Percentiles rank a stretch among this genome's conserved stretches.
Evolutionary conservation across 306 rosid genomes (phyloP).

Genomic region (Cucurbita moschata): DNA sequence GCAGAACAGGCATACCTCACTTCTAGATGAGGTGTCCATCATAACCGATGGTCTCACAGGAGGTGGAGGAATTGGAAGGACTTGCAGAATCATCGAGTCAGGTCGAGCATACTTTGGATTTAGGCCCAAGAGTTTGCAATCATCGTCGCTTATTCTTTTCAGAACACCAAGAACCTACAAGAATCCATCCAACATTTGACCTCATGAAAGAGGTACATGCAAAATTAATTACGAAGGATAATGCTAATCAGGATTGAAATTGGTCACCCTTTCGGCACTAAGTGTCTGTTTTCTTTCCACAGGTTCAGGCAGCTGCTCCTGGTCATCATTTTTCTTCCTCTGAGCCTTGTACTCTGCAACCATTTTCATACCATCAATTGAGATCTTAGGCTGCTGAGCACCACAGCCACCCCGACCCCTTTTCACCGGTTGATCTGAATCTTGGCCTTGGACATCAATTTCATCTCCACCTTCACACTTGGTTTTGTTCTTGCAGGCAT

Average conservation of each 20-base stretch:
- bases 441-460: constrained; percentile 52
- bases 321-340: constrained; percentile 89
- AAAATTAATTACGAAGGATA: constrained; percentile 1
- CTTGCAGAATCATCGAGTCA: constrained; percentile 97
- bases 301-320: constrained; percentile 94
- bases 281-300: constrained; percentile 95
- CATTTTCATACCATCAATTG: constrained; percentile 89
- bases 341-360: constrained; percentile 78
- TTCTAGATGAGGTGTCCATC: constrained; percentile 99
- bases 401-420: constrained; percentile 97
- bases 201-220: neutral
- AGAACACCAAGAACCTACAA: constrained; percentile 79
- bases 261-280: constrained; percentile 73
- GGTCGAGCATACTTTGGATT: constrained; percentile 93
- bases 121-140: constrained; percentile 76
- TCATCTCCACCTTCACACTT: constrained; percentile 99
- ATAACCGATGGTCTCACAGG: constrained; percentile 98
- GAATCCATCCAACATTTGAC: neutral
- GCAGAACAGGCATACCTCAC: constrained; percentile 57
- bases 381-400: constrained; percentile 93
- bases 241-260: neutral
- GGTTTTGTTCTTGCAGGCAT: constrained; percentile 77
- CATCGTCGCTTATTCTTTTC: constrained; percentile 89
- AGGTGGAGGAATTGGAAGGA: constrained; percentile 97
- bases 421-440: constrained; percentile 58